Percentiles rank a stretch among this genome's conserved stretches.
Conservation (phyloP, 2,329 filamentous ascomycete species). For the Cadophora sp. region DNA sequence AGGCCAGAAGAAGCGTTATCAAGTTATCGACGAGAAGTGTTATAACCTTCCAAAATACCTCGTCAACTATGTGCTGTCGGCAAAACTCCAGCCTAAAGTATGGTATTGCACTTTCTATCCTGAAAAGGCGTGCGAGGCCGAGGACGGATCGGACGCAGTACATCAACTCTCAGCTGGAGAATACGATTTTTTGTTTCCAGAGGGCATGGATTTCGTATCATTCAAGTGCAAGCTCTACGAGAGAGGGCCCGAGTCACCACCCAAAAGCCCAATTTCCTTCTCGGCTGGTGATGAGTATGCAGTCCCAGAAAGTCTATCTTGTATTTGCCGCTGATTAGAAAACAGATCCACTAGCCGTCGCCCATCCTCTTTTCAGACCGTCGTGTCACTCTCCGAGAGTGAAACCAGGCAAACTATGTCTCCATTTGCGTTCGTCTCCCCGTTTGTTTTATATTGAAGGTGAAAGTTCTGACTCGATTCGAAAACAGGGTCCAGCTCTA, state of each 20-base stretch:
- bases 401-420: not conserved
- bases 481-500: no score
- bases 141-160: not conserved
- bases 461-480: no score
- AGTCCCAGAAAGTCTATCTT: not conserved
- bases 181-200: slow-evolving; percentile 9
- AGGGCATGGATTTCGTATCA: slow-evolving; percentile 4
- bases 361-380: not conserved
- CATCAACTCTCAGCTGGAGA: not conserved
- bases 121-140: not conserved
- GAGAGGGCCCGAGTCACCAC: not conserved
- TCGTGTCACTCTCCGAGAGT: not conserved
- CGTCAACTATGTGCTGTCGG: not conserved
- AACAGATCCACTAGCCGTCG: not conserved
- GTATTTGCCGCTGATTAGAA: not conserved
- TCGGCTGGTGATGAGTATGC: not conserved
- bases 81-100: not conserved
- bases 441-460: no score
- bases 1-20: not conserved
- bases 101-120: slow-evolving; percentile 14
- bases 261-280: not conserved
- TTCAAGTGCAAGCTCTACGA: slow-evolving; percentile 12
- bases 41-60: not conserved
- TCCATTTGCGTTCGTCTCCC: not conserved
- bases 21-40: slow-evolving; percentile 6